phyloP scores from a whole-genome alignment of 2,329 filamentous ascomycete species.

The Canariomyces notabilis region DNA sequence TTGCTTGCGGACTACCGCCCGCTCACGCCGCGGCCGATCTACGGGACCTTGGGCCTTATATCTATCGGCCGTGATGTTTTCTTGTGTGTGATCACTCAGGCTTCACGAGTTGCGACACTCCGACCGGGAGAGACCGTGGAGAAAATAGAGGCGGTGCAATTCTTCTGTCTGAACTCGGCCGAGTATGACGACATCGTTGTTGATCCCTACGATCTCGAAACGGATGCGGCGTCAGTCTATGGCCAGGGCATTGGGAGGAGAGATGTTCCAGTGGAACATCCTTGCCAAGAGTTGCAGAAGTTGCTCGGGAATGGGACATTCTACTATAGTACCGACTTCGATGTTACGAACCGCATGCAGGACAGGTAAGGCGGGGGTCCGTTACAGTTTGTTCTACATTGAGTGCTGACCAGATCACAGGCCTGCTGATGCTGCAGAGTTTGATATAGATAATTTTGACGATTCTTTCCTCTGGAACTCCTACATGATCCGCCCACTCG shows the following conservation, averaged over 20 bases:
- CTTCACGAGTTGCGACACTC: slow-evolving; percentile 72
- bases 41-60: slow-evolving; percentile 84
- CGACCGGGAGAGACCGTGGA: slow-evolving; percentile 85
- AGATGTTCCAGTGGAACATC: slow-evolving; percentile 74
- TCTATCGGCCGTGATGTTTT: slow-evolving; percentile 82
- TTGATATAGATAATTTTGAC: slow-evolving; percentile 90
- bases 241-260: slow-evolving; percentile 54
- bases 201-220: slow-evolving; percentile 48
- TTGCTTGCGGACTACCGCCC: slow-evolving; percentile 73
- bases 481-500: slow-evolving; percentile 92
- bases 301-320: slow-evolving; percentile 89
- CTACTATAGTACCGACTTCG: slow-evolving; percentile 98
- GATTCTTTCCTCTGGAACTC: slow-evolving; percentile 95
- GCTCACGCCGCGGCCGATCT: slow-evolving; percentile 67
- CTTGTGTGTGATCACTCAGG: slow-evolving; percentile 79
- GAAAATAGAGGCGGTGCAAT: slow-evolving; percentile 80
- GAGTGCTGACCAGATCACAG: slow-evolving; percentile 38
- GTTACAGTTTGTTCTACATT: not conserved
- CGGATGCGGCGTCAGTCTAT: slow-evolving; percentile 45
- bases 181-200: slow-evolving; percentile 76
- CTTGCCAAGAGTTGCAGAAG: slow-evolving; percentile 86
- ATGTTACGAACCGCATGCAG: slow-evolving; percentile 88
- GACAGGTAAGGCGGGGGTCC: slow-evolving; percentile 54
- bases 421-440: slow-evolving; percentile 67
- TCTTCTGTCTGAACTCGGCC: slow-evolving; percentile 83